Conservation (phyloP, 805 yeast species). For the Saccharomyces mikatae region DNA sequence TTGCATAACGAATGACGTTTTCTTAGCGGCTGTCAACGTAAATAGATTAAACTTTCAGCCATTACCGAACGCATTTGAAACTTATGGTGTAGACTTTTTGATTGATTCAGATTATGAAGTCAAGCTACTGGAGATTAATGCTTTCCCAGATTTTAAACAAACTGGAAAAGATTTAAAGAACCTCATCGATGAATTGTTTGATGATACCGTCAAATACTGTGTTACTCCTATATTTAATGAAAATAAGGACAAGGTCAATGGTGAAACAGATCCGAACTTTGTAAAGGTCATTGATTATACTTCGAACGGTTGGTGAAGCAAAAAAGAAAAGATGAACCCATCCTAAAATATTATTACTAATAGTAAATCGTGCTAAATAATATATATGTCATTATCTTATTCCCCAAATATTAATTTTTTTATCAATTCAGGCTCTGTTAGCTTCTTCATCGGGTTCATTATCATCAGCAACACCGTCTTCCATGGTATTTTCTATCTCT, state of each 20-base stretch:
- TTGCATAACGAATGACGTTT: slow-evolving; percentile 58
- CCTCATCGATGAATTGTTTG: slow-evolving; percentile 60
- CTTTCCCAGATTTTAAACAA: slow-evolving; percentile 95
- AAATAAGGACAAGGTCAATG: slow-evolving; percentile 7
- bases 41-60: slow-evolving; percentile 85
- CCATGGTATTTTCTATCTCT: slow-evolving; percentile 22
- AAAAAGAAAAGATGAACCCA: not conserved
- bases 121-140: slow-evolving; percentile 71
- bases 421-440: slow-evolving; percentile 1
- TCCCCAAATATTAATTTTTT: not conserved
- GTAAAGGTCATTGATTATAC: slow-evolving; percentile 35
- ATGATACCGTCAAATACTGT: slow-evolving; percentile 40
- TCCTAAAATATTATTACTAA: not conserved
- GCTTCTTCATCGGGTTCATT: slow-evolving; percentile 5
- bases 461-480: slow-evolving; percentile 18
- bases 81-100: slow-evolving; percentile 83
- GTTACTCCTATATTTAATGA: slow-evolving; percentile 43
- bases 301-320: slow-evolving; percentile 31
- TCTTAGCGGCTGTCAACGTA: slow-evolving; percentile 69
- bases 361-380: not conserved
- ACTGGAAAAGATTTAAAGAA: slow-evolving; percentile 72
- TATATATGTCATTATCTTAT: not conserved
- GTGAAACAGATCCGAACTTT: slow-evolving; percentile 19
- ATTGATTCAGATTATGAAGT: slow-evolving; percentile 52
- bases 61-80: slow-evolving; percentile 69